Percentiles rank a stretch among this genome's conserved stretches.
Evolutionary conservation across 1,284 basidiomycete species (phyloP).

Genomic region (Pulchroboletus neoregius): DNA sequence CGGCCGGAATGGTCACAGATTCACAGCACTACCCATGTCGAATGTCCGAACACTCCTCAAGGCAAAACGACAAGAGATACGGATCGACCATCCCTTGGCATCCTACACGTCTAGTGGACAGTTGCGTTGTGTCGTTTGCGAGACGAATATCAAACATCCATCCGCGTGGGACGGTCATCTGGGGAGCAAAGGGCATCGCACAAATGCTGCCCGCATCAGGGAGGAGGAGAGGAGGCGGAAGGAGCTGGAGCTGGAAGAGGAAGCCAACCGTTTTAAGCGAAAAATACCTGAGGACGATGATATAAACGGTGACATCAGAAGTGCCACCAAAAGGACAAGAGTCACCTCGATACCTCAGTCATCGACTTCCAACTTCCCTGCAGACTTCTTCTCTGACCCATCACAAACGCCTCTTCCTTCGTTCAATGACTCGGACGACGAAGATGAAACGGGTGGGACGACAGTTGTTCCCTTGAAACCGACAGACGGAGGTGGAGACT

Average conservation of each 20-base stretch:
- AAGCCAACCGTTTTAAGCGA: conserved; percentile 31
- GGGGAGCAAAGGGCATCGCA: conserved; percentile 74
- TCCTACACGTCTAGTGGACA: conserved; percentile 60
- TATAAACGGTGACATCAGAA: not conserved
- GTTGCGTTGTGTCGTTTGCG: conserved; percentile 67
- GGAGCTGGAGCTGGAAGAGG: conserved; percentile 36
- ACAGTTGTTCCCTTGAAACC: not conserved
- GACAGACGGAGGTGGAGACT: conserved; percentile 16
- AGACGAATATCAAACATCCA: conserved; percentile 61
- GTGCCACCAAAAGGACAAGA: conserved; percentile 34
- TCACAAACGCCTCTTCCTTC: conserved; percentile 44
- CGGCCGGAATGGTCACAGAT: not conserved
- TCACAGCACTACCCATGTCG: conserved; percentile 44
- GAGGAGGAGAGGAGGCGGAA: conserved; percentile 48
- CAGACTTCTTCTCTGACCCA: conserved; percentile 78
- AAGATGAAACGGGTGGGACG: conserved; percentile 34
- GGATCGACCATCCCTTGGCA: conserved; percentile 68
- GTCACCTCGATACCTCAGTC: conserved; percentile 22
- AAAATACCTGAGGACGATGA: conserved; percentile 39
- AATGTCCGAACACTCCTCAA: conserved; percentile 72
- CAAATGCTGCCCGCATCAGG: conserved; percentile 51
- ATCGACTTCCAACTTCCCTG: conserved; percentile 43
- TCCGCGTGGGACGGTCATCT: conserved; percentile 82
- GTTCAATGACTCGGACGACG: conserved; percentile 44
- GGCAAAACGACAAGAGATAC: conserved; percentile 69